Conservation (phyloP, 176 grass and related monocot genomes). For the Microstegium vimineum region DNA sequence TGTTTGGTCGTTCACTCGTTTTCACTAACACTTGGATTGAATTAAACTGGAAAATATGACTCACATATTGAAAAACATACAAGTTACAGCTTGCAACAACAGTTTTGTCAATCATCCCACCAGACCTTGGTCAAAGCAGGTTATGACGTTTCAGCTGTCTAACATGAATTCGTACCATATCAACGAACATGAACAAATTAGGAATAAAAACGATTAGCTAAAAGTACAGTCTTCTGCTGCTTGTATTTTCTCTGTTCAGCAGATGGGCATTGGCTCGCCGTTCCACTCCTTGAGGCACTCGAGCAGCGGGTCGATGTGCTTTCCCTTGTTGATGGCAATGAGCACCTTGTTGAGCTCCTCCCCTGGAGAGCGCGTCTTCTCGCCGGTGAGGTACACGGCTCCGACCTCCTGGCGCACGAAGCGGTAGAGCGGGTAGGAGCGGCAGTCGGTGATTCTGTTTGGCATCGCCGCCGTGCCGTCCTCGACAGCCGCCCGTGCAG, state of each 20-base stretch:
- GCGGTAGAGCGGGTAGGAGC: conserved; percentile 55
- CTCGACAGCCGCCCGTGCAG: conserved; percentile 41
- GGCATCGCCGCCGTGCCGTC: conserved; percentile 38
- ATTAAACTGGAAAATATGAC: neutral
- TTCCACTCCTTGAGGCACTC: conserved; percentile 47
- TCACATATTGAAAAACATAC: neutral
- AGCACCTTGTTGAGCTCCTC: conserved; percentile 49
- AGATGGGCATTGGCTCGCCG: conserved; percentile 31
- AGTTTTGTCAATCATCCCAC: neutral
- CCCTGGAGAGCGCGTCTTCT: conserved; percentile 31
- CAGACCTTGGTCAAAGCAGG: neutral
- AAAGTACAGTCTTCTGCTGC: neutral
- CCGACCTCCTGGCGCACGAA: conserved; percentile 54
- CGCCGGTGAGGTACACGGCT: conserved; percentile 28
- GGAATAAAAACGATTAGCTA: neutral
- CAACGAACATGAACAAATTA: neutral
- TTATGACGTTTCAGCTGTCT: neutral
- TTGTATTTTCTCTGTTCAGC: neutral
- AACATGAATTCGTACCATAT: neutral
- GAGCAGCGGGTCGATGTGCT: conserved; percentile 38
- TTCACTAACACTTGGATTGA: neutral
- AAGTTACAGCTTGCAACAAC: neutral
- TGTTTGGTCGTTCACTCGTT: neutral
- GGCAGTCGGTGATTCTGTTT: conserved; percentile 55
- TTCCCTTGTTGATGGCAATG: conserved; percentile 27